A percentile compares a stretch with the other conserved stretches of the same genome.
phyloP scores from a whole-genome alignment of 179 eudicot genomes.

The Carnegiea gigantea region DNA sequence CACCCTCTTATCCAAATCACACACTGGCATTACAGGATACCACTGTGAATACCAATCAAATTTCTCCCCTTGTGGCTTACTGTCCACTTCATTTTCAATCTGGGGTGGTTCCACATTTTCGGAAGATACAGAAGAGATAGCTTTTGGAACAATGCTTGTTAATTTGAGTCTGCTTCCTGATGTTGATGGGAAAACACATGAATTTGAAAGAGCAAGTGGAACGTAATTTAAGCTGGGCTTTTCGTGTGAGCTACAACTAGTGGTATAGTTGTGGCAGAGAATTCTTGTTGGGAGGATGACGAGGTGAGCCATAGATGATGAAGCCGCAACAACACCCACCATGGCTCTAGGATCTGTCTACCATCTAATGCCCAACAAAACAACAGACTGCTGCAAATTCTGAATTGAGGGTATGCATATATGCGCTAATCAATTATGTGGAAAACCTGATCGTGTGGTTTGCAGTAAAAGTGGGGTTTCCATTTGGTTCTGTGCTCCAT shows the following conservation, averaged over 20 bases:
- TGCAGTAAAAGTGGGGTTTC: too few species aligned
- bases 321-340: slow-evolving; percentile 2
- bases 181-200: background rate
- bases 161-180: background rate
- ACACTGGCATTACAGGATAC: slow-evolving; percentile 69
- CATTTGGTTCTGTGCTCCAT: too few species aligned
- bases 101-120: slow-evolving; percentile 25
- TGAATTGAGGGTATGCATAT: background rate
- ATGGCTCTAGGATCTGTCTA: background rate
- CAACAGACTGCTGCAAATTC: background rate
- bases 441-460: too few species aligned
- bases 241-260: background rate
- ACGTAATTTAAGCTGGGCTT: background rate
- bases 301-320: slow-evolving; percentile 22
- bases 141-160: slow-evolving; percentile 15
- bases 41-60: slow-evolving; percentile 73
- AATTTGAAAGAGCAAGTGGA: background rate
- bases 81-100: slow-evolving; percentile 23
- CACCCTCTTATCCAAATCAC: slow-evolving; percentile 67
- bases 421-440: background rate
- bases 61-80: slow-evolving; percentile 24
- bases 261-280: background rate
- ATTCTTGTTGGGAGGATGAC: slow-evolving; percentile 10
- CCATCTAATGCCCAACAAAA: background rate
- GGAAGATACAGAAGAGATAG: slow-evolving; percentile 32